phyloP scores from a whole-genome alignment of 306 rosid species.

The Amphicarpaea edgeworthii region DNA sequence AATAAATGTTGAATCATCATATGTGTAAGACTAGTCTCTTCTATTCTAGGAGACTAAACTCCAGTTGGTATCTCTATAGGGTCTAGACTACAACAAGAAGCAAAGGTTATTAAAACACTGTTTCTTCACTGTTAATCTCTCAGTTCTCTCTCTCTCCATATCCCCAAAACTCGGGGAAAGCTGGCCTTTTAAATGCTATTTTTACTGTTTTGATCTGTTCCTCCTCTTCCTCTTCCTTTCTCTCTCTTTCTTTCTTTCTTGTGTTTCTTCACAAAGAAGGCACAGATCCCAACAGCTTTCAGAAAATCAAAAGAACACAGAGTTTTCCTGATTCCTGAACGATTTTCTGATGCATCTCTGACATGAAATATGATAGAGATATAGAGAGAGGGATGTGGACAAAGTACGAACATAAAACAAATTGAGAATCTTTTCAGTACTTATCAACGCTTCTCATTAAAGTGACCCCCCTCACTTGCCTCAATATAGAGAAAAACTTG shows the following conservation, averaged over 20 bases:
- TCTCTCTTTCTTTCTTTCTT: slow-evolving; percentile 16
- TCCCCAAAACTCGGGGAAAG: slow-evolving; percentile 63
- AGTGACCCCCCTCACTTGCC: slow-evolving; percentile 51
- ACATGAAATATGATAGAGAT: slow-evolving; percentile 55
- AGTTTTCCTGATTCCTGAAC: slow-evolving; percentile 78
- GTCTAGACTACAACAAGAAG: slow-evolving; percentile 37
- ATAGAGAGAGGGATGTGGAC: slow-evolving; percentile 44
- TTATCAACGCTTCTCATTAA: slow-evolving; percentile 51
- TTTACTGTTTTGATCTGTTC: slow-evolving; percentile 47
- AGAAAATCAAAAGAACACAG: slow-evolving; percentile 76
- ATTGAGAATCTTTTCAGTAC: slow-evolving; percentile 83
- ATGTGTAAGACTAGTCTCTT: neutral
- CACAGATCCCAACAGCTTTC: slow-evolving; percentile 88
- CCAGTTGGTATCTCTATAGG: slow-evolving; percentile 11
- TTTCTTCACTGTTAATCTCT: slow-evolving; percentile 51
- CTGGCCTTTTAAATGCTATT: slow-evolving; percentile 50
- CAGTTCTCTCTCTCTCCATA: slow-evolving; percentile 51
- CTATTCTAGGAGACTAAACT: neutral
- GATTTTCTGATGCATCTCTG: slow-evolving; percentile 76
- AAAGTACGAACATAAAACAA: slow-evolving; percentile 44
- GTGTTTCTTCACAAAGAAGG: slow-evolving; percentile 52
- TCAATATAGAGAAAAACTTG: slow-evolving; percentile 45
- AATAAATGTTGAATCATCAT: neutral
- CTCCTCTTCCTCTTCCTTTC: slow-evolving; percentile 15
- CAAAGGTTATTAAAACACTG: slow-evolving; percentile 58